These are phyloP conservation scores for Annulohypoxylon truncatum DNA, from an alignment of 2,329 filamentous ascomycete genomes.

Conservation along the genomic window DNA sequence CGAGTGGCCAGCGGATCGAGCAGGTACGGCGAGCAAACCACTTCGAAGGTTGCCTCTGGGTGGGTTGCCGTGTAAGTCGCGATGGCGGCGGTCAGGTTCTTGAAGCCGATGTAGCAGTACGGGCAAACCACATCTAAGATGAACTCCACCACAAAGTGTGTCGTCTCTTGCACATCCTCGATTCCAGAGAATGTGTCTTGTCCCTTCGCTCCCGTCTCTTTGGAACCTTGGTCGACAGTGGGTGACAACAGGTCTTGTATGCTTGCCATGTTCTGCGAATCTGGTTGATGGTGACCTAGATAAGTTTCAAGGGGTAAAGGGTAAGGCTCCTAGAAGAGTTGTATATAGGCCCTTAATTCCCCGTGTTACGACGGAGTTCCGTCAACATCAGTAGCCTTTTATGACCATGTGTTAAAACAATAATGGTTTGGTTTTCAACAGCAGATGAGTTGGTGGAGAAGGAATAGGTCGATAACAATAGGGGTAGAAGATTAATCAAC, in stretches of 20 bases:
- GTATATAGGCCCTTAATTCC: not conserved
- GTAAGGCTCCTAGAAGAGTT: conserved; percentile 34
- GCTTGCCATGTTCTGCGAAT: conserved; percentile 43
- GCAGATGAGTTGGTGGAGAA: not conserved
- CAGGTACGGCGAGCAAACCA: conserved; percentile 61
- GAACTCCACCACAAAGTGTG: conserved; percentile 57
- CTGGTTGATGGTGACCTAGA: not conserved
- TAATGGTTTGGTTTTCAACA: not conserved
- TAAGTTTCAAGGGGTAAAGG: not conserved
- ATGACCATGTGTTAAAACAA: not conserved
- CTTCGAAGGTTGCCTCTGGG: conserved; percentile 59
- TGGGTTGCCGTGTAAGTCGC: conserved; percentile 53
- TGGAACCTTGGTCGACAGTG: conserved; percentile 27
- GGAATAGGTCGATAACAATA: not conserved
- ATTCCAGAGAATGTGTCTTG: conserved; percentile 3
- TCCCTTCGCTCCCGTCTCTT: not conserved
- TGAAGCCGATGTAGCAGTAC: conserved; percentile 64
- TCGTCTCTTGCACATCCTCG: conserved; percentile 18
- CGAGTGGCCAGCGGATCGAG: conserved; percentile 50
- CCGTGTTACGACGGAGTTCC: not conserved
- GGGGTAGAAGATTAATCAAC: conserved; percentile 6
- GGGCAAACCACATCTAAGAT: conserved; percentile 64
- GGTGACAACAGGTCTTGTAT: conserved; percentile 47
- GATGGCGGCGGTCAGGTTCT: conserved; percentile 60
- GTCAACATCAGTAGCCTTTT: not conserved